phyloP scores from a whole-genome alignment of 2,329 filamentous ascomycete genomes.

The Trichoderma cornu-damae region DNA sequence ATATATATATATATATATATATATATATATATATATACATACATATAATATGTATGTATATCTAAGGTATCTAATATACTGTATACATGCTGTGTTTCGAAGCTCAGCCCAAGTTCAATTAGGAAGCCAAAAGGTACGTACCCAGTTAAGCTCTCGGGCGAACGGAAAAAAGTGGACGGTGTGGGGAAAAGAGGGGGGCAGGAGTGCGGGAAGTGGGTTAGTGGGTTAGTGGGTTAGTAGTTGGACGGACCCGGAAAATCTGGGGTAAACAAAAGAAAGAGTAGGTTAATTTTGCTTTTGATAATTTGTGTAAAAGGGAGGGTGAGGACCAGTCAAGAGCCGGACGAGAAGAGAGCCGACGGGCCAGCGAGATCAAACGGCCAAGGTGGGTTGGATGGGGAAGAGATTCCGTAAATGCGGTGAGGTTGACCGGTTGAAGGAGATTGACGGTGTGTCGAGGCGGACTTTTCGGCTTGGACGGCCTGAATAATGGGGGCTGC shows the following conservation, averaged over 20 bases:
- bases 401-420: not conserved
- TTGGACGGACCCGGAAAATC: not conserved
- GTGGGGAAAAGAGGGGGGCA: not conserved
- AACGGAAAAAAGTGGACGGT: not conserved
- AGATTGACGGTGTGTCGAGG: not conserved
- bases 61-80: not conserved
- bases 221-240: too few species aligned
- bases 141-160: slow-evolving; percentile 5
- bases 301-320: not conserved
- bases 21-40: too few species aligned
- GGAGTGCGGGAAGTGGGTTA: not conserved
- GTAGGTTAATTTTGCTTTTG: not conserved
- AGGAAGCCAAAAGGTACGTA: not conserved
- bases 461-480: not conserved
- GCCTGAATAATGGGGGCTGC: not conserved
- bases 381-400: not conserved
- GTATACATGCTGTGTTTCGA: not conserved
- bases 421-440: not conserved
- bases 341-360: not conserved
- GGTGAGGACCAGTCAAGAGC: not conserved
- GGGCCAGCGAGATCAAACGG: not conserved
- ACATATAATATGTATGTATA: not conserved
- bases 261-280: not conserved
- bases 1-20: too few species aligned
- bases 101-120: not conserved